phyloP scores from a whole-genome alignment of 371 early-diverging fungal genomes.

The Catenaria anguillulae region DNA sequence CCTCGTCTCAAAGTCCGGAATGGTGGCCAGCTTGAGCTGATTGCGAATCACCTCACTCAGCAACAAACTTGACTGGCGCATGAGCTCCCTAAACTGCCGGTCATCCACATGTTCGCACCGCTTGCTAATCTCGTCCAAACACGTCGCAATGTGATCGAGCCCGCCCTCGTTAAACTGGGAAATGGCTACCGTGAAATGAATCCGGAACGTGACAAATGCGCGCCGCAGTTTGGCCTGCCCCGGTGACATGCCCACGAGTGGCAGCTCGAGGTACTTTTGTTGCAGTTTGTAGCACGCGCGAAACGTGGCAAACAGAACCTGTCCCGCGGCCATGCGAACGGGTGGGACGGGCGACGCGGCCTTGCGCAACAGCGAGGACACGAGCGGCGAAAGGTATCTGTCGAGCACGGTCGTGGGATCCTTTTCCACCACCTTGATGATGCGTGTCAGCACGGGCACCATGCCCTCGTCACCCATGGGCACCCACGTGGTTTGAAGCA shows the following conservation, averaged over 20 bases:
- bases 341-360: not conserved
- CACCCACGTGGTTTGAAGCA: not conserved
- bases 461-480: not conserved
- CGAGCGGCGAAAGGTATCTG: not conserved
- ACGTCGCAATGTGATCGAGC: not conserved
- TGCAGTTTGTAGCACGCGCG: not conserved
- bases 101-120: not conserved
- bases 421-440: not conserved
- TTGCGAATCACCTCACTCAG: constrained; percentile 4
- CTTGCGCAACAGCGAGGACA: not conserved
- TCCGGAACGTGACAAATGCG: constrained; percentile 3
- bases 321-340: not conserved
- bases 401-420: not conserved
- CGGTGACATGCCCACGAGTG: not conserved
- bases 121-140: not conserved
- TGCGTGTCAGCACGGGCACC: not conserved
- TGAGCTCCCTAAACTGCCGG: not conserved
- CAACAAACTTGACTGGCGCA: not conserved
- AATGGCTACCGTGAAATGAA: constrained; percentile 2
- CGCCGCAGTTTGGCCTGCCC: not conserved
- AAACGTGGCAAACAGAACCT: not conserved
- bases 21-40: not conserved
- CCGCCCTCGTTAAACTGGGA: not conserved
- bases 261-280: no score
- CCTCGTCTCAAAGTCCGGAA: not conserved